Conservation (phyloP, 495 filamentous ascomycete species). For the Neurospora sp. region DNA sequence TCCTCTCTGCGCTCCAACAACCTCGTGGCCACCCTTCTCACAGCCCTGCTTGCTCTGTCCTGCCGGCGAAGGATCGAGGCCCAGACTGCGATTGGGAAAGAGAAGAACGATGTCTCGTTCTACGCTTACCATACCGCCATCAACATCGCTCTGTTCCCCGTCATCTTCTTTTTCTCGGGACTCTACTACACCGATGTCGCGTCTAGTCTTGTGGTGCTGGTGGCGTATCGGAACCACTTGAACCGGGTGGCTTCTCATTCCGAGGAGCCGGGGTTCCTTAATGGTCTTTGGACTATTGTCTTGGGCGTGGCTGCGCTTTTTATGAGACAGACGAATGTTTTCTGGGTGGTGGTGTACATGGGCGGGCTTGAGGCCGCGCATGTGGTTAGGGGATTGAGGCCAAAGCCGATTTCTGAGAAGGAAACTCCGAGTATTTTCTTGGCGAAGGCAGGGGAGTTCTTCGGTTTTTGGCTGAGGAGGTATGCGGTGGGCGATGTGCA, state of each 20-base stretch:
- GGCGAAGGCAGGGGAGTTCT: slow-evolving; percentile 10
- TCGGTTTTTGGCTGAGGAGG: slow-evolving; percentile 21
- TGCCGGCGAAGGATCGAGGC: slow-evolving; percentile 24
- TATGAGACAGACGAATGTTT: slow-evolving; percentile 91
- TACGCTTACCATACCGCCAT: slow-evolving; percentile 51
- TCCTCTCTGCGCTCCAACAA: slow-evolving; percentile 42
- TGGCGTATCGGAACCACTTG: slow-evolving; percentile 55
- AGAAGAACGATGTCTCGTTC: slow-evolving; percentile 5
- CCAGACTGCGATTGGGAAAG: slow-evolving; percentile 2
- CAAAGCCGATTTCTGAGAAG: slow-evolving; percentile 8
- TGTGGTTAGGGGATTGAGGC: slow-evolving; percentile 28
- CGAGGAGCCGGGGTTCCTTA: slow-evolving; percentile 15
- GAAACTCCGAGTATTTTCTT: slow-evolving; percentile 9
- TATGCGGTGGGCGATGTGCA: slow-evolving; percentile 48
- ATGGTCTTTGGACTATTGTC: slow-evolving; percentile 35
- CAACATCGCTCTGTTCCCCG: slow-evolving; percentile 80
- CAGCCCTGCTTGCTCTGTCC: slow-evolving; percentile 21
- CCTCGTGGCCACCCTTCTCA: slow-evolving; percentile 31
- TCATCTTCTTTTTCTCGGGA: slow-evolving; percentile 88
- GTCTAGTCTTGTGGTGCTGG: slow-evolving; percentile 56
- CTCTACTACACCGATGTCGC: slow-evolving; percentile 89
- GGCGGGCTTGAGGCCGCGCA: slow-evolving; percentile 61
- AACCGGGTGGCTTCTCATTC: slow-evolving; percentile 16
- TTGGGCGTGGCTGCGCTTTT: slow-evolving; percentile 52
- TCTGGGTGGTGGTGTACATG: slow-evolving; percentile 85